phyloP scores from a whole-genome alignment of 441 rosid genomes.

The Erodium chrysanthum region DNA sequence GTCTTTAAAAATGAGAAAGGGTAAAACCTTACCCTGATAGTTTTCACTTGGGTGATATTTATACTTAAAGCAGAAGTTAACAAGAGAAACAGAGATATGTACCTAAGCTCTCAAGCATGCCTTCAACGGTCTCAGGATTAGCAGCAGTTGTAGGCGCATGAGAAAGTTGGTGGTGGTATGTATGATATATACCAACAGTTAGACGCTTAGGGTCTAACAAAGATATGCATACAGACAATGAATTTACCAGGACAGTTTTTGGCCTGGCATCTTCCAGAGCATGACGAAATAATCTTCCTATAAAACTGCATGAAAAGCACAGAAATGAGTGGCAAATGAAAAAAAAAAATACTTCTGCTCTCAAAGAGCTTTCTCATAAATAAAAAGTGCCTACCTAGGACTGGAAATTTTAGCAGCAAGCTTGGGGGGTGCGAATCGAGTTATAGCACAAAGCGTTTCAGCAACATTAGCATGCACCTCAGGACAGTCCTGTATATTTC shows the following conservation, averaged over 20 bases:
- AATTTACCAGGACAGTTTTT: conserved; percentile 79
- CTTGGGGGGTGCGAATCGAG: conserved; percentile 74
- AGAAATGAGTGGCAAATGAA: conserved; percentile 12
- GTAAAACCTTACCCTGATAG: not conserved
- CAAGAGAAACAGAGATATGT: conserved; percentile 16
- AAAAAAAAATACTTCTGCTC: not conserved
- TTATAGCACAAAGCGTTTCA: conserved; percentile 76
- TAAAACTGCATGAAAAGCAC: conserved; percentile 36
- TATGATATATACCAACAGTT: conserved; percentile 53
- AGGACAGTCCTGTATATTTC: conserved; percentile 52
- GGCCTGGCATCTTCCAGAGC: conserved; percentile 85
- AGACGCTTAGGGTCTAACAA: conserved; percentile 82
- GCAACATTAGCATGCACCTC: conserved; percentile 94
- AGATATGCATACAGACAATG: conserved; percentile 78
- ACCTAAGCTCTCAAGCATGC: conserved; percentile 89
- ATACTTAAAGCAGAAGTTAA: conserved; percentile 5
- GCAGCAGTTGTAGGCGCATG: conserved; percentile 46
- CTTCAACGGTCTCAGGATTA: conserved; percentile 70
- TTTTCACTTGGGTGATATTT: not conserved
- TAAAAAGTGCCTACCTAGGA: conserved; percentile 44
- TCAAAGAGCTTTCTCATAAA: not conserved
- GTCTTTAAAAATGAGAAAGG: not conserved
- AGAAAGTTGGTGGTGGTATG: conserved; percentile 50
- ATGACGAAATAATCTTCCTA: conserved; percentile 68
- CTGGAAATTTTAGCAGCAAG: conserved; percentile 73